Base-by-base conservation (phyloP, 2,329 filamentous ascomycete genomes). In the Curvularia sp. region DNA sequence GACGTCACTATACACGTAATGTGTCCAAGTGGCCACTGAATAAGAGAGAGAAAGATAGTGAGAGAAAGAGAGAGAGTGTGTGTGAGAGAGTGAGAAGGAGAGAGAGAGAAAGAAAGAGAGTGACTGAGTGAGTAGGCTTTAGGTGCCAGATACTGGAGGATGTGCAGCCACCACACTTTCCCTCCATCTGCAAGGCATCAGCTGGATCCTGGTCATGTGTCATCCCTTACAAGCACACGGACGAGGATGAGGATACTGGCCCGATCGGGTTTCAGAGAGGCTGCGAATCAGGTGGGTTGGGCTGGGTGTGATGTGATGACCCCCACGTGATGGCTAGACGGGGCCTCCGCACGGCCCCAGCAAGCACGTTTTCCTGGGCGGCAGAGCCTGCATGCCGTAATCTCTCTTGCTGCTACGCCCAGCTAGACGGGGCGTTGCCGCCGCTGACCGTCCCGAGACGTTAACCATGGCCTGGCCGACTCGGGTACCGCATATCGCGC, bases 381-480 rank as follows among this genome's bases (percentile, higher is more conserved):
- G 55, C 43, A 46, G 59, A 54, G 57, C 51, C 54, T 55, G 50
- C 38, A 49, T 36, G 30, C 49, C 32, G 54, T 58, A 54, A 51
- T 54, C 36, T 48, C 51, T 52, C 43, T 54, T 60, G 42, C 49
- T 32, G n/a, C n/a, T 49, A 48, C 43, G 28, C 23, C 39, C 57
- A 49, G 48, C 46, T 41, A 54, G 55, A 57, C 58, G 58, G 55
- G 58, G 53, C 58, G 61, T 54, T 59, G 52, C 52, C 59, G 59
- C 53, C 28, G 55, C 61, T 57, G 55, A 54, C 55, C 52, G 58
- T 61, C 53, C 61, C 61, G 61, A 54, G 58, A 49, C 52, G 58
- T 61, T 61, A 51, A 48, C 45, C 36, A 36, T 53, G 51, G 32
- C 3, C 28, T 34, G 49, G 36, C 34, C 49, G 27, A 32, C 4